Conservation (phyloP, 164 flowering plant species). For the Litsea cubeba region DNA sequence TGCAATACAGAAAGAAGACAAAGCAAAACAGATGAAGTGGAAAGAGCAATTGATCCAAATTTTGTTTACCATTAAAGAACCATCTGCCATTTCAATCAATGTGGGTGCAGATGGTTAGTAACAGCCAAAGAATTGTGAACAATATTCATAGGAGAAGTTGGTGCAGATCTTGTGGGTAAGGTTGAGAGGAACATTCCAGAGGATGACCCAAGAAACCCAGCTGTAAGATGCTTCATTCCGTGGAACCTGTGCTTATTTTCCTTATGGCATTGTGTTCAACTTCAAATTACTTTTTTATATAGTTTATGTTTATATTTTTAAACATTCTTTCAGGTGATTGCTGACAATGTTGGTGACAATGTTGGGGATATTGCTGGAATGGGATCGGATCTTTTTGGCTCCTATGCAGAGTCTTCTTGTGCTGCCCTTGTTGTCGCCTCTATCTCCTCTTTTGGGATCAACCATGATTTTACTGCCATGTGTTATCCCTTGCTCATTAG, state of each 20-base stretch:
- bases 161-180: conserved; percentile 94
- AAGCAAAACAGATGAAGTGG: too few relatives aligned
- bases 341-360: conserved; percentile 80
- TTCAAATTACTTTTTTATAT: neutral
- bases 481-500: conserved; percentile 44
- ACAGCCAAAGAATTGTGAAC: too few relatives aligned
- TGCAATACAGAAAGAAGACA: too few relatives aligned
- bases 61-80: too few relatives aligned
- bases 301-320: neutral
- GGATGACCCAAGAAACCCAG: conserved; percentile 89
- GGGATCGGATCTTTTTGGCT: conserved; percentile 61
- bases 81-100: too few relatives aligned
- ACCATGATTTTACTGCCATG: conserved; percentile 49
- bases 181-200: conserved; percentile 86
- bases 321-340: conserved; percentile 51
- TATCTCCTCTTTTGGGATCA: conserved; percentile 49
- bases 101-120: too few relatives aligned
- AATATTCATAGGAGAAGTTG: too few relatives aligned
- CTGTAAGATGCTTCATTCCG: conserved; percentile 35
- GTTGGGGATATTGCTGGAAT: conserved; percentile 64
- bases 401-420: conserved; percentile 54
- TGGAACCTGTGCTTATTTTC: neutral
- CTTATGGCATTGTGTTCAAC: neutral
- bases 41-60: too few relatives aligned
- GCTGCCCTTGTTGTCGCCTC: conserved; percentile 62